Evolutionary conservation across 2,329 filamentous ascomycete genomes (phyloP), one percentile per base, ranked within the genome.

Genomic region (Lachnellula willkommii): DNA sequence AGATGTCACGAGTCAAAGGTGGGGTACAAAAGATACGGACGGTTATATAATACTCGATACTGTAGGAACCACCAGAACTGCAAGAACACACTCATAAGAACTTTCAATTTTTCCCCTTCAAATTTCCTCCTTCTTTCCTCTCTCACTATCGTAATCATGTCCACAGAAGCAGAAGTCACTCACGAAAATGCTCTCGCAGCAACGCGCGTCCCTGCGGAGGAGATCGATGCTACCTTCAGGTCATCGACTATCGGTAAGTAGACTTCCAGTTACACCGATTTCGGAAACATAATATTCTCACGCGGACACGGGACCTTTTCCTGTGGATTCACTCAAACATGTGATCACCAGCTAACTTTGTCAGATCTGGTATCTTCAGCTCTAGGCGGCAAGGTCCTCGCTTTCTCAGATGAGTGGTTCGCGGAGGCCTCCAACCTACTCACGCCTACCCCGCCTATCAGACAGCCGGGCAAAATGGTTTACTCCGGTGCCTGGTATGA

Each of bases 401-500:
- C 77, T 55, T 84, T 79, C 70, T 87, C 84, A 49, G 81, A 88
- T 68, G 75, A 88, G 72, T 87, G 82, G 82, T 88, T 88, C 66
- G 84, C 84, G 45, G 80, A 84, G 63, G 84, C 84, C 22, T 66
- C 74, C 56, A 87, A 87, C 69, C 75, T 88, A 55, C 69, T 87
- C 59, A 88, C 79, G 32, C 81, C 83, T n/a, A 82, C 78, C 24
- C 69, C 83, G 32, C 83, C 84, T 39, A 81, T 87, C 68, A 76
- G 79, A 60, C 78, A 84, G 66, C 78, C 79, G 1, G 84, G 84
- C 59, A 85, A 85, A 71, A 87, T 87, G 79, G 83, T 87, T 55
- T 85, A 80, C 66, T 79, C 83, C 1, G 84, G 84, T 49, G 84
- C 84, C 47, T 88, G 84, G 84, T 88, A 85, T 66, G 84, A 88